A percentile compares a stretch with the other conserved stretches of the same genome.
Evolutionary conservation across 1,284 basidiomycete species (phyloP).

Genomic region (Inonotus obliquus): DNA sequence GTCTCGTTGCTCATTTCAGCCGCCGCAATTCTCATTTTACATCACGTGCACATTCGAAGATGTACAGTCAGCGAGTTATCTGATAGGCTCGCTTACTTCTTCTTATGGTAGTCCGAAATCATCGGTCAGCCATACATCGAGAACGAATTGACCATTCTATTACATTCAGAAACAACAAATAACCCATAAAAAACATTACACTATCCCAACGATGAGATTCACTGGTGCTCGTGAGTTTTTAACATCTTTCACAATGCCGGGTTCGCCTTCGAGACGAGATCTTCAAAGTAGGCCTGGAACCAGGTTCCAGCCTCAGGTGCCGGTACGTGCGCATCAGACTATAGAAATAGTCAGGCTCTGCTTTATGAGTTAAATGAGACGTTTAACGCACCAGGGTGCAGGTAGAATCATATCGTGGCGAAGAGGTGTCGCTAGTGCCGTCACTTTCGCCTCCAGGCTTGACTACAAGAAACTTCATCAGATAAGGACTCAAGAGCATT

Average conservation of each 20-base stretch:
- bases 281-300: constrained; percentile 61
- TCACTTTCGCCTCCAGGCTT: constrained; percentile 68
- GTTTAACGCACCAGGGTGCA: constrained; percentile 41
- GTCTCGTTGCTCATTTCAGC: neutral
- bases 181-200: neutral
- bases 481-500: neutral
- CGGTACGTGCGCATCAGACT: constrained; percentile 49
- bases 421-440: constrained; percentile 54
- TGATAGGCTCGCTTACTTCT: constrained; percentile 1
- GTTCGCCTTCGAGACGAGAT: constrained; percentile 48
- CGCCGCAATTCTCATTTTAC: neutral
- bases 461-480: constrained; percentile 22
- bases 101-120: neutral
- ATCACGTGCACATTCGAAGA: neutral
- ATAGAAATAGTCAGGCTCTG: constrained; percentile 9
- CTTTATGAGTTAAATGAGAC: neutral
- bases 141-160: neutral
- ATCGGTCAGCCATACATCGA: neutral
- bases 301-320: constrained; percentile 60
- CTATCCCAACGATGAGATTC: neutral
- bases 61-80: constrained; percentile 2
- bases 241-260: constrained; percentile 41
- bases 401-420: constrained; percentile 53
- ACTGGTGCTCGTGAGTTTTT: neutral
- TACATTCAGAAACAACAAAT: neutral